Evolutionary conservation across 768 basidiomycete genomes (phyloP), one percentile per base, ranked within the genome.

Genomic region (Suillus weaverae): DNA sequence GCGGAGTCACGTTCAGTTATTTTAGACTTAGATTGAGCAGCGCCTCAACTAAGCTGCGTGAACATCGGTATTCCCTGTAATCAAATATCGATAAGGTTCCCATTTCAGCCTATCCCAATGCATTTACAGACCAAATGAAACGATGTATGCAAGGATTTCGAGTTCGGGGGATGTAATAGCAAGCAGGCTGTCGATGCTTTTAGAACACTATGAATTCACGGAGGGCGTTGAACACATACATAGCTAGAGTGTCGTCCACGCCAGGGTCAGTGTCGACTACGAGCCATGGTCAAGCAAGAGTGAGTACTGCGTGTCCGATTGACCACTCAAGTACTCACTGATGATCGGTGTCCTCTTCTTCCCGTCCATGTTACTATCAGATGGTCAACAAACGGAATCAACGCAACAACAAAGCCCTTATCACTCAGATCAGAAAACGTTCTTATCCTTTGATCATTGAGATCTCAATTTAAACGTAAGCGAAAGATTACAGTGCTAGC

Each of bases 231-330:
- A 62, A 64, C 35, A 74, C 87, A 64, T 64, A 90, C 92, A 95
- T 86, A 35, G 92, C 92, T 60, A 94, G 69, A 32, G 83, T 80
- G 73, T 95, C 94, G 71, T 95, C 94, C 4, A 94, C 89, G 39
- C 94, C 94, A 8, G 93, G 91, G 72, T 95, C 93, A 33, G 91
- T 91, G 69, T 94, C 92, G 70, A 93, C 91, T 93, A 70, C 20
- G 36, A 22, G 46, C 54, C 26, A 41, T n/a, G 30, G 38, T 74
- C 62, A 69, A 39, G 46, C 39, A 14, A 22, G 41, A 41, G 35
- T 13, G 26, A 6, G 10, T 53, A 43, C 13, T 11, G 33, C 11
- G 22, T n/a, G 22, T 39, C 36, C 32, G 32, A 14, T 44, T 36
- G 7, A 18, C 38, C 43, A 71, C 87, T 77, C 69, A 91, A n/a